Conservation (phyloP, 2,329 filamentous ascomycete species). For the Trichocomaceae sp. region DNA sequence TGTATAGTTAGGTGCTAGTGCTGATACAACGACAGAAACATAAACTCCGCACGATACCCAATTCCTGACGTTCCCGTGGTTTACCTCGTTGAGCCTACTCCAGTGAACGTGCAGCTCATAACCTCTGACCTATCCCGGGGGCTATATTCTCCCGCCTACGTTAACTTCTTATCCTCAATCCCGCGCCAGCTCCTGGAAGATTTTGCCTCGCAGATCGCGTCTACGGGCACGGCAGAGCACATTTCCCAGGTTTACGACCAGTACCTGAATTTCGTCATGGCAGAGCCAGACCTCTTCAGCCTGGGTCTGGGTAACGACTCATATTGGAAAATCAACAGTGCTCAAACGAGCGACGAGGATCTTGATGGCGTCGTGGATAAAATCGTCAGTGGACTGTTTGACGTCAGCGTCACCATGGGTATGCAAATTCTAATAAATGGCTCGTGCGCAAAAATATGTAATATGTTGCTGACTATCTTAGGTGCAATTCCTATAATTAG, state of each 20-base stretch:
- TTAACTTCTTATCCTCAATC: constrained; percentile 95
- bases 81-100: constrained; percentile 87
- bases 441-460: background rate
- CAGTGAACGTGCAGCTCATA: constrained; percentile 72
- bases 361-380: constrained; percentile 81
- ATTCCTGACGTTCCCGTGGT: constrained; percentile 96
- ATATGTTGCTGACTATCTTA: constrained; percentile 27
- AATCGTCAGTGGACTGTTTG: constrained; percentile 94
- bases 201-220: constrained; percentile 80
- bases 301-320: constrained; percentile 87
- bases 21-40: constrained; percentile 53
- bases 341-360: constrained; percentile 80
- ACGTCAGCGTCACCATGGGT: constrained; percentile 97
- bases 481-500: constrained; percentile 91
- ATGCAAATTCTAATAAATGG: constrained; percentile 23
- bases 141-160: constrained; percentile 86
- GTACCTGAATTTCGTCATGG: constrained; percentile 94
- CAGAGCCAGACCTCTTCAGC: constrained; percentile 91
- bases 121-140: constrained; percentile 78
- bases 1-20: constrained; percentile 15
- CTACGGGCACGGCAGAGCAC: constrained; percentile 76
- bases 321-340: constrained; percentile 95
- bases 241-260: constrained; percentile 94
- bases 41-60: constrained; percentile 71
- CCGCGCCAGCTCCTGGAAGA: constrained; percentile 87